Evolutionary conservation across 495 filamentous ascomycete species (phyloP).

Genomic region (Penicillium verhagenii): DNA sequence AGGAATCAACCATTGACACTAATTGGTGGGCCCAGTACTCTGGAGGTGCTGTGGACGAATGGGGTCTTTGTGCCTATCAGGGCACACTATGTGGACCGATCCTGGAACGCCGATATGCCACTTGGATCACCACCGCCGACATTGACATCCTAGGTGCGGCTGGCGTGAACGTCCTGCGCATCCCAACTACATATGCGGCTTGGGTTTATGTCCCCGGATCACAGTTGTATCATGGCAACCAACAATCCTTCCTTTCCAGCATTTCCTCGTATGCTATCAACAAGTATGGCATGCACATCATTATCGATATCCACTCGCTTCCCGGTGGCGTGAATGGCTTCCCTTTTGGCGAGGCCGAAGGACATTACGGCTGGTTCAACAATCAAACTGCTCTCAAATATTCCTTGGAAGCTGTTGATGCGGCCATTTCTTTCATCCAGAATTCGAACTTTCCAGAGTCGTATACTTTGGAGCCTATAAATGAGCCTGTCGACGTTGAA

Average conservation of each 20-base stretch:
- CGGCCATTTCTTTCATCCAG: conserved; percentile 25
- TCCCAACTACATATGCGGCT: conserved; percentile 28
- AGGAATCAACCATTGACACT: conserved; percentile 34
- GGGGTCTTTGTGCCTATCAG: conserved; percentile 27
- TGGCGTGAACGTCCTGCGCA: conserved; percentile 28
- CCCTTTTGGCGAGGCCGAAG: conserved; percentile 29
- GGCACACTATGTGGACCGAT: conserved; percentile 21
- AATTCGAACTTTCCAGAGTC: conserved; percentile 20
- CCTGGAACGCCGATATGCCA: conserved; percentile 29
- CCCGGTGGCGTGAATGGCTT: conserved; percentile 31
- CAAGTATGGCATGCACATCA: conserved; percentile 31
- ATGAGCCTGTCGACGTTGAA: conserved; percentile 29
- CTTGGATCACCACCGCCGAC: conserved; percentile 26
- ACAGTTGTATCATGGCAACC: conserved; percentile 28
- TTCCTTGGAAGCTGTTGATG: conserved; percentile 28
- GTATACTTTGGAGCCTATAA: conserved; percentile 29
- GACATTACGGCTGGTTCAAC: conserved; percentile 30
- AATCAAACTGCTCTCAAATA: conserved; percentile 27
- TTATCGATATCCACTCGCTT: conserved; percentile 33
- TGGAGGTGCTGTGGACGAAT: conserved; percentile 22
- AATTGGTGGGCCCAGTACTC: conserved; percentile 24
- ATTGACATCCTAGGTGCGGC: conserved; percentile 25
- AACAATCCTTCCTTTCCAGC: conserved; percentile 20
- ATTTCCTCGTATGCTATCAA: conserved; percentile 30
- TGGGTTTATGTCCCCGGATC: conserved; percentile 32